A percentile compares a stretch with the other conserved stretches of the same genome.
These are phyloP conservation scores for Chaetomium sp. DNA, from an alignment of 2,329 filamentous ascomycete genomes.

Conservation along the genomic window DNA sequence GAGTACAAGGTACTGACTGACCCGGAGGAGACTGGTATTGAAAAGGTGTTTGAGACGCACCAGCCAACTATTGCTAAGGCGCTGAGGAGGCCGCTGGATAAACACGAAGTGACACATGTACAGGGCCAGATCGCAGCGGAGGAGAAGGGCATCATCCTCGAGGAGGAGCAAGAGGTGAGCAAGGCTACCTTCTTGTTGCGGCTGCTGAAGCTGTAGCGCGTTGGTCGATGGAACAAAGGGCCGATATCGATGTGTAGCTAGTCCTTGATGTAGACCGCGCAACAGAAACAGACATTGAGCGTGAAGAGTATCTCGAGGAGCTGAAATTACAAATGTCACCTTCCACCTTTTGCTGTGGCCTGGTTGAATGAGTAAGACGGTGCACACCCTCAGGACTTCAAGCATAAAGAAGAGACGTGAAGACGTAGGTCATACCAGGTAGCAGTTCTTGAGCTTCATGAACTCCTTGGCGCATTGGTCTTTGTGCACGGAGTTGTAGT, in stretches of 20 bases:
- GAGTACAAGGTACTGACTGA: constrained; percentile 82
- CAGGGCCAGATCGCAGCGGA: constrained; percentile 57
- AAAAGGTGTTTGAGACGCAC: constrained; percentile 69
- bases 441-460: constrained; percentile 82
- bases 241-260: not conserved
- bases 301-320: not conserved
- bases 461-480: constrained; percentile 90
- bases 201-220: constrained; percentile 67
- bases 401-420: not conserved
- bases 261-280: constrained; percentile 10
- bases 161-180: constrained; percentile 85
- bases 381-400: not conserved
- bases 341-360: constrained; percentile 33
- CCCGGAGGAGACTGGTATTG: constrained; percentile 73
- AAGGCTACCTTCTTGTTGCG: constrained; percentile 70
- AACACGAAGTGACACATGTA: constrained; percentile 62
- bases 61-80: constrained; percentile 72
- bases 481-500: constrained; percentile 88
- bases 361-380: constrained; percentile 16
- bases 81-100: constrained; percentile 74
- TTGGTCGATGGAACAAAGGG: not conserved
- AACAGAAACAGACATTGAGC: constrained; percentile 19
- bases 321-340: constrained; percentile 18
- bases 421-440: constrained; percentile 63
- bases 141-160: constrained; percentile 66